Evolutionary conservation across 371 early-diverging fungal genomes (phyloP), one percentile per base, ranked within the genome.

Genomic region (Parasitella parasitica): DNA sequence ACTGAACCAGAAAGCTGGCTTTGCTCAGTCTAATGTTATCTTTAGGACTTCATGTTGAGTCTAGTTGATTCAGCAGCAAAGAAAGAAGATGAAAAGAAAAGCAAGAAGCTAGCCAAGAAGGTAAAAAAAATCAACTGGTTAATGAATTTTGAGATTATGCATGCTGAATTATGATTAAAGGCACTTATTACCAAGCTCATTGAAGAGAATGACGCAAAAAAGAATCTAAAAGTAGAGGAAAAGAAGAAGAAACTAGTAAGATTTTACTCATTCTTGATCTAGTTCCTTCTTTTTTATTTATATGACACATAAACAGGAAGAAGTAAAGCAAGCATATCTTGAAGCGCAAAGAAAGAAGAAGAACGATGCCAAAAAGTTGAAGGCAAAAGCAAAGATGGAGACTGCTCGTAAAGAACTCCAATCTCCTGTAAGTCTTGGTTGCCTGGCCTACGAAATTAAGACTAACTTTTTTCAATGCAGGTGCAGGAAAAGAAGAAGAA

Each of bases 281-380:
- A n/a, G 9, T 26, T 2, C 8, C 20, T 50, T 22, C 48, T 22
- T 35, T 55, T 35, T 28, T 51, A 26, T 28, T 28, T 28, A 22
- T 24, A 50, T n/a, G n/a, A n/a, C 15, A 4, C 3, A 32, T 0
- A 32, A 32, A 2, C 11, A 66, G 63, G 69, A 69, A 57, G 7
- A 54, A 57, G 39, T 64, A 6, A 69, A 69, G 48, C 43, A 60
- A 49, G 57, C 41, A 5, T 56, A 60, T 26, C 35, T 69, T 6
- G 57, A 64, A n/a, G 56, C 59, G 4, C 59, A 69, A 35, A 64
- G 56, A 34, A 63, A 69, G 35, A 69, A 69, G 39, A 69, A 46
- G 24, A 13, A 18, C 16, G 64, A 69, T 27, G 59, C 64, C 7
- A 69, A 37, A 50, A 69, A 69, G 26, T 53, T 52, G 41, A 69